These are phyloP conservation scores for Ascochyta rabiei DNA, from an alignment of 2,329 filamentous ascomycete genomes.

Conservation along the genomic window DNA sequence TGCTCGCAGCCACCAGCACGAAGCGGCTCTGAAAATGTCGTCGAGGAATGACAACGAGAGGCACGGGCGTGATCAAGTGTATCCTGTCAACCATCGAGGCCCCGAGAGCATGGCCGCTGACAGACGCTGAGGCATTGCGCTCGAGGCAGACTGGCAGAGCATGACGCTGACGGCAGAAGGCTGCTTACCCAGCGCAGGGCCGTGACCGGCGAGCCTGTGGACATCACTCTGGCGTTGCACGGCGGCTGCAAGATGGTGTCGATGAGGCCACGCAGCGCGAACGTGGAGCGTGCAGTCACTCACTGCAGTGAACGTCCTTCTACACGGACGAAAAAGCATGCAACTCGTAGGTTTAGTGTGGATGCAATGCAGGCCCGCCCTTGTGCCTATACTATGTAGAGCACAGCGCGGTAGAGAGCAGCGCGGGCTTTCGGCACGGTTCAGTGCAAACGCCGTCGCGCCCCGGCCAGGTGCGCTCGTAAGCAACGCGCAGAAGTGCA, in stretches of 20 bases:
- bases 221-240: constrained; percentile 9
- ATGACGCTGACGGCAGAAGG: no score
- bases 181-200: constrained; percentile 10
- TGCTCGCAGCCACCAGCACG: background rate
- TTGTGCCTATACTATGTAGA: background rate
- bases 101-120: background rate
- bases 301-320: background rate
- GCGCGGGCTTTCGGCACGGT: constrained; percentile 11
- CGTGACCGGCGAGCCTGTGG: constrained; percentile 8
- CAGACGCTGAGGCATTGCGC: constrained; percentile 10
- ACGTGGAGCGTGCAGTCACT: constrained; percentile 4
- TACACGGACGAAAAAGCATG: constrained; percentile 8
- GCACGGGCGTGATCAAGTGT: constrained; percentile 12
- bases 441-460: constrained; percentile 13
- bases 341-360: no score
- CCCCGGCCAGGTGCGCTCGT: constrained; percentile 18
- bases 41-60: background rate
- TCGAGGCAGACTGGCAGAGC: background rate
- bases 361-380: background rate
- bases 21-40: constrained; percentile 2
- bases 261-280: constrained; percentile 18
- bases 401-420: background rate
- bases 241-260: constrained; percentile 1
- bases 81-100: background rate
- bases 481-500: constrained; percentile 14